Conservation (phyloP, 75 land plant species). For the Picea glauca region DNA sequence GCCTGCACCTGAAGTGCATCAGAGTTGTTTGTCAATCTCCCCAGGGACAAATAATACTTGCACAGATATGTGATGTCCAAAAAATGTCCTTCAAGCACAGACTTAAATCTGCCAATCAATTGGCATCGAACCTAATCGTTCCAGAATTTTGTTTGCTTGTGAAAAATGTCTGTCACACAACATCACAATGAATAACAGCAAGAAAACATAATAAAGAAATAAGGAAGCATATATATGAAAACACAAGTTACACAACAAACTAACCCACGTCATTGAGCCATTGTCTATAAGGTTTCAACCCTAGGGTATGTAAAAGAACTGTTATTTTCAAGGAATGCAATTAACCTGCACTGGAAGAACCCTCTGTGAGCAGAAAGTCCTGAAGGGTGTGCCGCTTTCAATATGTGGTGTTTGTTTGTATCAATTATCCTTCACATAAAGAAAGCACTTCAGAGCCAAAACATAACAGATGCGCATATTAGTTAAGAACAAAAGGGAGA, state of each 20-base stretch:
- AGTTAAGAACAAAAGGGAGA: not conserved
- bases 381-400: constrained; percentile 97
- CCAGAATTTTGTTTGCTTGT: constrained; percentile 12
- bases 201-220: no score
- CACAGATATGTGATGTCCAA: no score
- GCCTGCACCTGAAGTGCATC: no score
- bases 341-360: constrained; percentile 93
- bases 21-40: no score
- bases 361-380: constrained; percentile 96
- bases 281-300: no score
- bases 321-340: constrained; percentile 5
- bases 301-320: not conserved
- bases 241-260: no score
- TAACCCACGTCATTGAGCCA: no score
- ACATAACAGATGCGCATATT: not conserved
- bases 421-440: constrained; percentile 57
- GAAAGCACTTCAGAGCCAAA: not conserved
- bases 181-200: not conserved
- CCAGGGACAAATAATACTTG: no score
- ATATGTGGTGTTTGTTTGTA: constrained; percentile 67
- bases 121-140: not conserved
- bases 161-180: constrained; percentile 14
- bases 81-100: no score
- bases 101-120: not conserved
- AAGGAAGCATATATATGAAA: no score